Conservation (phyloP, 345 rosid species). For the Pugionium dolabratum region DNA sequence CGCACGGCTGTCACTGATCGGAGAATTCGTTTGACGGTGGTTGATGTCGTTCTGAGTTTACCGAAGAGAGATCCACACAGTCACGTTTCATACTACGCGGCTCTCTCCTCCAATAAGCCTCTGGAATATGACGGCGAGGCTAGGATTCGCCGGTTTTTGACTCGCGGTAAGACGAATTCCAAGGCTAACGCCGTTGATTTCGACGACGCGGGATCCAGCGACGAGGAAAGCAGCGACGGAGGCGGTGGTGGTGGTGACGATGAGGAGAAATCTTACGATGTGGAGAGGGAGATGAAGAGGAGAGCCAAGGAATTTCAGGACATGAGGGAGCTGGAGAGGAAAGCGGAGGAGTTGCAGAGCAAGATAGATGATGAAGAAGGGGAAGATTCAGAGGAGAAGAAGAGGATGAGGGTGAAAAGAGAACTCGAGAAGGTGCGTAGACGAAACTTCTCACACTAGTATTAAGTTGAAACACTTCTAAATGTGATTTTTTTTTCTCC, state of each 20-base stretch:
- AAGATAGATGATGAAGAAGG: slow-evolving; percentile 49
- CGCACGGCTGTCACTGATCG: slow-evolving; percentile 58
- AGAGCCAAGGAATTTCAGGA: slow-evolving; percentile 77
- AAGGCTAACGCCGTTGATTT: slow-evolving; percentile 73
- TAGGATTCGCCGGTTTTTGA: slow-evolving; percentile 44
- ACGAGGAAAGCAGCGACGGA: slow-evolving; percentile 47
- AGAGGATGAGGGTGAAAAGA: slow-evolving; percentile 75
- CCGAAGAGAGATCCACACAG: slow-evolving; percentile 54
- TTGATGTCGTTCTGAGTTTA: slow-evolving; percentile 54
- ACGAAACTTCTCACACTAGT: not conserved
- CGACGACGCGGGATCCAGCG: slow-evolving; percentile 56
- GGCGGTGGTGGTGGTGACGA: slow-evolving; percentile 51
- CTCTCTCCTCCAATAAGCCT: slow-evolving; percentile 46
- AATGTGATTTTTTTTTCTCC: not conserved
- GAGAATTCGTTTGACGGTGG: slow-evolving; percentile 50
- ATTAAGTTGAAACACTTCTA: not conserved
- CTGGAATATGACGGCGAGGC: slow-evolving; percentile 59
- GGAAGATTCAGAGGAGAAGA: slow-evolving; percentile 83
- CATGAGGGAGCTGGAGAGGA: slow-evolving; percentile 79
- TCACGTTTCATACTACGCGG: slow-evolving; percentile 37
- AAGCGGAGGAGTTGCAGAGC: slow-evolving; percentile 84
- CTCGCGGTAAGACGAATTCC: slow-evolving; percentile 67
- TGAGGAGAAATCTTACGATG: slow-evolving; percentile 49
- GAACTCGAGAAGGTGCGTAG: slow-evolving; percentile 78
- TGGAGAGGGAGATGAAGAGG: slow-evolving; percentile 79